These are phyloP conservation scores for Gremmenia infestans DNA, from an alignment of 2,329 filamentous ascomycete species.

Conservation along the genomic window DNA sequence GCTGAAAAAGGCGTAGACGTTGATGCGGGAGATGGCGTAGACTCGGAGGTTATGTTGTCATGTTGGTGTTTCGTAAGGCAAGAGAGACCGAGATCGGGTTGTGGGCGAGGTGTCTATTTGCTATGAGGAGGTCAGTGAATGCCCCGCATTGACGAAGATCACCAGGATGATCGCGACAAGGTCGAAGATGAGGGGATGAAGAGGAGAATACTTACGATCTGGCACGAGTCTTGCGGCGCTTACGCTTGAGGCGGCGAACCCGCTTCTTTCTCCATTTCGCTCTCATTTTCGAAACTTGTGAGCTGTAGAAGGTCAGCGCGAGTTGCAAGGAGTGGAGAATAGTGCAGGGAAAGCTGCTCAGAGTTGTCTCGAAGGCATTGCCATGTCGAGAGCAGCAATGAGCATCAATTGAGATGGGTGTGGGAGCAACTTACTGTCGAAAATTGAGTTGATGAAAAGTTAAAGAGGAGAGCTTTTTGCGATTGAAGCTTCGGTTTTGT, in stretches of 20 bases:
- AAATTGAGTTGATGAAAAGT: conserved; percentile 7
- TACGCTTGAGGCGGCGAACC: conserved; percentile 97
- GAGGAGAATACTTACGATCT: conserved; percentile 68
- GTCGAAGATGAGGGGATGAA: not conserved
- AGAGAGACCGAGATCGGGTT: conserved; percentile 38
- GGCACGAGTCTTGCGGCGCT: conserved; percentile 99
- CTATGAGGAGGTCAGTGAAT: conserved; percentile 27
- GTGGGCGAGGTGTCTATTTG: conserved; percentile 40
- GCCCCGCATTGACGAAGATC: not conserved
- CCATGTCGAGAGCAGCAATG: not conserved
- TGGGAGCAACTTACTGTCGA: conserved; percentile 6
- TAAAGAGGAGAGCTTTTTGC: not conserved
- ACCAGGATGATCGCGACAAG: not conserved
- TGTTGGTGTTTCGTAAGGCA: conserved; percentile 29
- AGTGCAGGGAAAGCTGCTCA: not conserved
- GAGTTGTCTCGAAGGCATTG: not conserved
- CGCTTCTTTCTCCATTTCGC: conserved; percentile 99
- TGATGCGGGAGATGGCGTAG: conserved; percentile 34
- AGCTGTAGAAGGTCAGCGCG: not conserved
- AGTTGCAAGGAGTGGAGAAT: not conserved
- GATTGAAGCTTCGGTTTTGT: not conserved
- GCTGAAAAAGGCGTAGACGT: conserved; percentile 32
- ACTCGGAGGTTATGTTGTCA: conserved; percentile 33
- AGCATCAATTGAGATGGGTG: not conserved
- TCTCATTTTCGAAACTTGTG: conserved; percentile 53